phyloP scores from a whole-genome alignment of 2,329 filamentous ascomycete species.

The Aureobasidium pullulans region DNA sequence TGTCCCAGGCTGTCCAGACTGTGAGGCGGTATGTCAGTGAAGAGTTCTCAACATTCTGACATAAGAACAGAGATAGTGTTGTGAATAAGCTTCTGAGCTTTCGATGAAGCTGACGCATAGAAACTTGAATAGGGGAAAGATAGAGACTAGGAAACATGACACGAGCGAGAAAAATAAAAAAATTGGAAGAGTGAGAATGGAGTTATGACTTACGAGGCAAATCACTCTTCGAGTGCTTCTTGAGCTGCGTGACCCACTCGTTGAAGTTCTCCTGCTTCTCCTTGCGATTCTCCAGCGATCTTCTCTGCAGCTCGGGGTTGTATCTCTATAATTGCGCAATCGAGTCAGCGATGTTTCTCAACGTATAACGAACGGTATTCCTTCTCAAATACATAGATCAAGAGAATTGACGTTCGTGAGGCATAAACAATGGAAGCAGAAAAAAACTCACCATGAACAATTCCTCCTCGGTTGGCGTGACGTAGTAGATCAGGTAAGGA shows the following conservation, averaged over 20 bases:
- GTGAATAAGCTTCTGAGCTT: too few species aligned
- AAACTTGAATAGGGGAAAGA: too few species aligned
- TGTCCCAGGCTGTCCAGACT: conserved; percentile 32
- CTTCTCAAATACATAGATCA: too few species aligned
- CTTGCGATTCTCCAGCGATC: conserved; percentile 70
- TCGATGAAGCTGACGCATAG: too few species aligned
- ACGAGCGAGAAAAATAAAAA: too few species aligned
- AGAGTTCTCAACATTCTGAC: too few species aligned
- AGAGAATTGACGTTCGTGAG: too few species aligned
- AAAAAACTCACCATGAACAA: conserved; percentile 56
- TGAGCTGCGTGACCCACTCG: conserved; percentile 74
- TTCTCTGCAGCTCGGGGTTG: conserved; percentile 88
- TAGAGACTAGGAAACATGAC: too few species aligned
- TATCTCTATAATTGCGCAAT: conserved; percentile 51
- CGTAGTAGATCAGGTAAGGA: conserved; percentile 71
- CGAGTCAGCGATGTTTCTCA: conserved; percentile 5
- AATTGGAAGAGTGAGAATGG: too few species aligned
- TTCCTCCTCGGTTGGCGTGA: conserved; percentile 83
- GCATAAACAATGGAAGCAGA: too few species aligned
- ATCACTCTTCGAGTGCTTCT: conserved; percentile 82
- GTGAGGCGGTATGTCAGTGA: too few species aligned
- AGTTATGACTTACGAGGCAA: conserved; percentile 88
- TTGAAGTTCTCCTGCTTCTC: conserved; percentile 80
- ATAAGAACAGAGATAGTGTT: too few species aligned
- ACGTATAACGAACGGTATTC: background rate